Base-by-base conservation (phyloP, 129 eudicot species). In the Saussurea involucrata region DNA sequence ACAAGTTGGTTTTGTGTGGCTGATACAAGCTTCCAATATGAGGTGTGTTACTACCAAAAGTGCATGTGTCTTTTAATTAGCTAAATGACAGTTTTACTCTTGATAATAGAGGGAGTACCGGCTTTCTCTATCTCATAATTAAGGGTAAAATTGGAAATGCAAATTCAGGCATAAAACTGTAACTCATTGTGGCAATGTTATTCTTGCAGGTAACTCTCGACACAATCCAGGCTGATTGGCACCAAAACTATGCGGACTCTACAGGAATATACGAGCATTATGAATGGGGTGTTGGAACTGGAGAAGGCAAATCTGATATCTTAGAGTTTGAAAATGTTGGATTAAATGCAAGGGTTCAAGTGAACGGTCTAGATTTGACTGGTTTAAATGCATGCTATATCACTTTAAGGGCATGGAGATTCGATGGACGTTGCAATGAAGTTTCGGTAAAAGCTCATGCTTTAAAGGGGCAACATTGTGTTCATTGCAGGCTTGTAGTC, bases 271-370 rank as follows among this genome's bases (percentile, higher is more conserved):
- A 92, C 80, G 85, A 85, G 78, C 95, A 95, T 82, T 90, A 89
- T 82, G 97, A 95, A 82, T 95, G 99, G 99, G 99, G 91, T 55
- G 84, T 95, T 73, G 99, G 97, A 65, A 88, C 94, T n/a, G 97
- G 91, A 63, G 96, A 92, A 83, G 99, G 99, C 58, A 95, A 95
- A 88, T 89, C 89, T 72, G 99, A 95, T 71, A 92, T 95, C 40
- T 80, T 95, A 84, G 97, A 92, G 66, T 95, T 89, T 75, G 97
- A 92, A 85, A 90, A 95, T 82, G 97, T 95, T 63, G 99, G 99
- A 18, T 81, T 89, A 88, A 88, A 82, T 44, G 86, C 81, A 80
- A 89, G 87, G 74, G 97, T 86, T 67, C 83, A 88, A 83, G 94
- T 82, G 75, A 89, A 83, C 21, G 96, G 98, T 79, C 84, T 95